Base-by-base conservation (phyloP, 2,329 filamentous ascomycete genomes). In the Mycosphaerella sp. region DNA sequence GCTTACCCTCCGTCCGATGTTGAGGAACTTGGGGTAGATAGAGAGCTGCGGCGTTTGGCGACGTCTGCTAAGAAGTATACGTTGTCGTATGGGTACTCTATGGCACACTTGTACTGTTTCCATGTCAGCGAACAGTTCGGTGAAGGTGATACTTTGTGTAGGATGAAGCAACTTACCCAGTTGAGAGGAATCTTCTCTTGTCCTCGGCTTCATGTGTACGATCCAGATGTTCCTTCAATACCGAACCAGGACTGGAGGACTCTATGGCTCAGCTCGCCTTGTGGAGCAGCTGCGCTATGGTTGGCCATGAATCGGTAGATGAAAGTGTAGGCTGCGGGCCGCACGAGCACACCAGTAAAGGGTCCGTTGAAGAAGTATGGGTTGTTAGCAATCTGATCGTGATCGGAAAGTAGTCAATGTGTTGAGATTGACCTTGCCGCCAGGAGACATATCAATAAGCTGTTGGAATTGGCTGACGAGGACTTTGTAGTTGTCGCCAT, bases 11-110 rank as follows among this genome's bases (percentile, higher is more conserved):
- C n/a, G n/a, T n/a, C 69, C 69, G 21, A 70, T 53, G 49, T 56
- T 42, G 39, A 60, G 49, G 50, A 70, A 64, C 37, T 67, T 55
- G 2, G 66, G 68, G 55, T 67, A 55, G 7, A 56, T 67, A 55
- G 7, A 64, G 55, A 28, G 58, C 49, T 16, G 55, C 58, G 49
- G 54, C 54, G 36, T 39, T 39, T 40, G 7, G 53, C 13, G 12
- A 49, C 49, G 35, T 66, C 63, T 12, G 52, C 46, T 14, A 55
- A 30, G 57, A 68, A 58, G 55, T 65, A 67, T 1, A 59, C 57
- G 43, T 67, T 64, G 9, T 59, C 60, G 60, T 69, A 70, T 16
- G 63, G 55, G 17, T 59, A 54, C 21, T 43, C 50, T 3, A 50
- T 6, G 27, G 60, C 56, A 25, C 66, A 60, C 2, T 58, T 56